Evolutionary conservation across 805 yeast genomes (phyloP).

Genomic region (Candida gorgasii): DNA sequence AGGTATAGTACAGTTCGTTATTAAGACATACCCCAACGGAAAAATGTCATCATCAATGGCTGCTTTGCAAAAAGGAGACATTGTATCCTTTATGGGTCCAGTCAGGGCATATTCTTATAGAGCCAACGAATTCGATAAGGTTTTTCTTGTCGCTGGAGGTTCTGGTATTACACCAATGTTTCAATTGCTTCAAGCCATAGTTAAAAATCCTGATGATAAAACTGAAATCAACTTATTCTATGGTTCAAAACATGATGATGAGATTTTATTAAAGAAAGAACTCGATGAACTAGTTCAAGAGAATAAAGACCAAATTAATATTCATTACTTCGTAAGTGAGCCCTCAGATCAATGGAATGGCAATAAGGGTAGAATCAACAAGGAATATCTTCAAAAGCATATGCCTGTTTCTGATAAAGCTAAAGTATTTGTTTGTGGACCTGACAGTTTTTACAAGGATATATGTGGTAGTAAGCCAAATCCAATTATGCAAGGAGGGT

Average conservation of each 20-base stretch:
- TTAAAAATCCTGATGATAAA: slow-evolving; percentile 79
- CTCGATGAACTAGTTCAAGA: slow-evolving; percentile 66
- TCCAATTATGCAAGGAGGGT: slow-evolving; percentile 93
- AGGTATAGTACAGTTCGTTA: slow-evolving; percentile 77
- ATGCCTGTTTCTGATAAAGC: slow-evolving; percentile 60
- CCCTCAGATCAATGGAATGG: slow-evolving; percentile 53
- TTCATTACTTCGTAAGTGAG: slow-evolving; percentile 79
- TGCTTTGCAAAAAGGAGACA: slow-evolving; percentile 71
- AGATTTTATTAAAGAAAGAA: slow-evolving; percentile 77
- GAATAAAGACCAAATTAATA: slow-evolving; percentile 74
- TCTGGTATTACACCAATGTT: slow-evolving; percentile 94
- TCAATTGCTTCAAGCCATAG: slow-evolving; percentile 78
- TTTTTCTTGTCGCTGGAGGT: slow-evolving; percentile 92
- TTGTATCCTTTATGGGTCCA: slow-evolving; percentile 92
- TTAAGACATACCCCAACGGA: slow-evolving; percentile 85
- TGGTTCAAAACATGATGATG: slow-evolving; percentile 77
- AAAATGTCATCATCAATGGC: slow-evolving; percentile 77
- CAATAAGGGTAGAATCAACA: slow-evolving; percentile 71
- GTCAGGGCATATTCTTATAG: slow-evolving; percentile 86
- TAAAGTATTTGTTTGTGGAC: slow-evolving; percentile 90
- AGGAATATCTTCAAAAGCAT: slow-evolving; percentile 63
- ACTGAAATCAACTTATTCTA: slow-evolving; percentile 83
- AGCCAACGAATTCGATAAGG: slow-evolving; percentile 77
- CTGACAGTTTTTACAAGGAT: slow-evolving; percentile 87
- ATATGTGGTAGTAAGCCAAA: slow-evolving; percentile 82